These are phyloP conservation scores for Rhodotorula glutinis DNA, from an alignment of 1,284 basidiomycete genomes.

Conservation along the genomic window DNA sequence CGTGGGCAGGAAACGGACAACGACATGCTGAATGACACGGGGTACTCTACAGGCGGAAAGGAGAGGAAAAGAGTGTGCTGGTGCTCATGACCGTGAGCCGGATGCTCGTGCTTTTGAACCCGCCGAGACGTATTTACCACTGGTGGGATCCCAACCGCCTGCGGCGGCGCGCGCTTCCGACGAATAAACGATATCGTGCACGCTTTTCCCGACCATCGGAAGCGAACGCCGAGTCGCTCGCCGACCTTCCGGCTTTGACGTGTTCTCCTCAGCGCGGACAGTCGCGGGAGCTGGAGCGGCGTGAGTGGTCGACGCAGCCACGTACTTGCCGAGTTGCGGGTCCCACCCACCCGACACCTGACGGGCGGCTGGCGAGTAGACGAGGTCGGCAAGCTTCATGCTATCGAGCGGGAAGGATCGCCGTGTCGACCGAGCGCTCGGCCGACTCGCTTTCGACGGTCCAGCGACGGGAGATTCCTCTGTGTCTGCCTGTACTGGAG, in stretches of 20 bases:
- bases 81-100: not conserved
- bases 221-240: constrained; percentile 21
- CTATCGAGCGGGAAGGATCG: constrained; percentile 23
- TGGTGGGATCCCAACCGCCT: constrained; percentile 22
- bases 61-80: not conserved
- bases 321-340: not conserved
- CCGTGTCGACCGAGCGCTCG: constrained; percentile 12
- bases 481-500: not conserved
- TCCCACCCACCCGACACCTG: constrained; percentile 24
- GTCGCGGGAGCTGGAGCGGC: not conserved
- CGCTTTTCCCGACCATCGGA: constrained; percentile 8
- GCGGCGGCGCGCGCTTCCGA: not conserved
- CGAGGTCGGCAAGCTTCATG: constrained; percentile 10
- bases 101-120: not conserved
- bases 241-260: not conserved
- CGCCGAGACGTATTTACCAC: constrained; percentile 16
- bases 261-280: not conserved
- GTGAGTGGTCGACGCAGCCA: constrained; percentile 6
- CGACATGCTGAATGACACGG: too few species aligned
- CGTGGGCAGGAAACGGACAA: too few species aligned
- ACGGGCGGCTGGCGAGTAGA: constrained; percentile 16
- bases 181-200: constrained; percentile 19
- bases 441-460: not conserved
- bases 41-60: too few species aligned
- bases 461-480: not conserved